phyloP scores from a whole-genome alignment of 306 rosid genomes.

The Castanospermum australe region DNA sequence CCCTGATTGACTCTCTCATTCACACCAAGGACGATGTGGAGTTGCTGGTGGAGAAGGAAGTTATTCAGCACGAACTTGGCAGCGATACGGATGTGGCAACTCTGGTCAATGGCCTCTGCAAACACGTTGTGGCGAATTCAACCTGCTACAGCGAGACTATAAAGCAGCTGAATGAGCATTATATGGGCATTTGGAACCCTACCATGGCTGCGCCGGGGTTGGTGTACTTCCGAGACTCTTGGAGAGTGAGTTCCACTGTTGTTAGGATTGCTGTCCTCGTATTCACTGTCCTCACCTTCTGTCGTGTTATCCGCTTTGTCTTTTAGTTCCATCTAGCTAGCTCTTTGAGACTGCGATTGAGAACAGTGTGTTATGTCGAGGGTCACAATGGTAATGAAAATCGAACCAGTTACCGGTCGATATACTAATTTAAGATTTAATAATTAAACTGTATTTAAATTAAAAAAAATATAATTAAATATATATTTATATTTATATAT shows the following conservation, averaged over 20 bases:
- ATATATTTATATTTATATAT: no score
- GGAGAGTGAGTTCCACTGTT: no score
- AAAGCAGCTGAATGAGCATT: slow-evolving; percentile 29
- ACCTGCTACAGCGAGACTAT: slow-evolving; percentile 29
- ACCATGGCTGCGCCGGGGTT: no score
- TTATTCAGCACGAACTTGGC: slow-evolving; percentile 46
- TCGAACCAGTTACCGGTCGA: no score
- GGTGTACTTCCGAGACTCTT: no score
- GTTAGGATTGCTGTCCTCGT: slow-evolving; percentile 23
- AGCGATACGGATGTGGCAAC: slow-evolving; percentile 45
- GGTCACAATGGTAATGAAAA: no score
- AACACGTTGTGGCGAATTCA: slow-evolving; percentile 28
- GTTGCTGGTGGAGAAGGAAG: slow-evolving; percentile 42
- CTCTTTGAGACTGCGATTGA: background rate
- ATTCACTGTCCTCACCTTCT: slow-evolving; percentile 31
- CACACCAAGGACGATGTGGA: slow-evolving; percentile 52
- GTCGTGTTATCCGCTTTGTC: background rate
- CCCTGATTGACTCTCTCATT: slow-evolving; percentile 43
- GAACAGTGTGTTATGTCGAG: background rate
- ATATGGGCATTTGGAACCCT: no score
- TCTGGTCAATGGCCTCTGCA: slow-evolving; percentile 41
- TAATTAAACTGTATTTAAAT: no score
- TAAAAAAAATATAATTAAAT: no score
- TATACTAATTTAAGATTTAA: no score
- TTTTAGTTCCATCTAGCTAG: background rate